Evolutionary conservation across 1,139 yeast species (phyloP), one percentile per base, ranked within the genome.

Genomic region (Pneumocystis carinii): DNA sequence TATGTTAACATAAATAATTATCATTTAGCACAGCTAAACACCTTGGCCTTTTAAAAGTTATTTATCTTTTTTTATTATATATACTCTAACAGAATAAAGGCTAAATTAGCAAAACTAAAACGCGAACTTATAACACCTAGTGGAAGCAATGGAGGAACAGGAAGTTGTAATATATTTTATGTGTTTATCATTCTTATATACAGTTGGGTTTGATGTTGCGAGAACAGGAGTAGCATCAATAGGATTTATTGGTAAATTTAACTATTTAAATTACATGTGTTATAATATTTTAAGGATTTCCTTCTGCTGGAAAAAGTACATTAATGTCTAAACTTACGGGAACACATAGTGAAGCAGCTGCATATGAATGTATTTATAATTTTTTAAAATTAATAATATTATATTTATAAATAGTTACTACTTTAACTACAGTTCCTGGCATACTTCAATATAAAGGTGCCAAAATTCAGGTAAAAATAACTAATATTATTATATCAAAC

Each of bases 371-470:
- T 37, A 59, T 2, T 8, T 27, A 3, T 15, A 3, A 5, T 27
- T 10, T n/a, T 3, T 19, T 42, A 24, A 24, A 10, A 24, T 48
- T 1, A 48, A 12, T 24, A n/a, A 39, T 3, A 19, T 59, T 53
- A 24, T 29, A 19, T 57, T 67, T 69, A 14, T 90, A 90, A 72
- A 97, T 90, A 75, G 92, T 92, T 78, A 94, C 98, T 42, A 92
- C 99, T 0, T 81, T 92, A 72, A 94, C 97, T 35, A 90, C 98
- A 0, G 97, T 92, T 64, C 97, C 97, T 0, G 98, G 98, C 75
- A 88, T 89, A 61, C 89, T 92, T 72, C 86, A 87, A 74, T 90
- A 89, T 73, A 89, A 90, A 71, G 99, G 99, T 72, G 97, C 98
- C 62, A 90, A 89, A 77, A 85, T 92, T 69, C 99, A 92, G 77